Evolutionary conservation across 164 flowering plant species (phyloP), one percentile per base, ranked within the genome.

Genomic region (Chimonanthus praecox): DNA sequence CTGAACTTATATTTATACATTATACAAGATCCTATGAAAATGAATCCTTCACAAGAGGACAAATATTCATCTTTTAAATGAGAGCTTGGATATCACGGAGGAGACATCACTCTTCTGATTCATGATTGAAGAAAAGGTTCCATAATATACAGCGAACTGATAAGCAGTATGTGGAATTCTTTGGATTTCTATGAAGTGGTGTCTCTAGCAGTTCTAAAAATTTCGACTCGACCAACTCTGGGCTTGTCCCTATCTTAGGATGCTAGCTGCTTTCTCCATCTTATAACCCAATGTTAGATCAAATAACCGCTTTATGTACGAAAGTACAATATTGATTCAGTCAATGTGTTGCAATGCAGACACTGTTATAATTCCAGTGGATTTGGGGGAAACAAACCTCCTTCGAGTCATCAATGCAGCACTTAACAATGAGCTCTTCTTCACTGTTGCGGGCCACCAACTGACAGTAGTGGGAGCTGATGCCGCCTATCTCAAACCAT

Each of bases 391-490:
- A 75, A 92, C 92, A 15, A 83, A 84, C 77, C 89, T 90, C 49
- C 84, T 92, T 21, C 75, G 95, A 61, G 85, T 92, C 63, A 80
- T 90, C 72, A 92, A 92, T 68, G 72, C 97, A 0, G 97, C 85
- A 3, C 76, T 92, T 7, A 90, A 90, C 79, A 90, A 89, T 67
- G 81, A 83, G 58, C 88, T 92, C 3, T 92, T 89, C 85, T 87
- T 92, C 84, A 72, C 86, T 16, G 80, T 92, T 3, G 94, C 95
- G 58, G 87, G 88, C 81, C 97, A 92, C 84, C 73, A 75, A 66
- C 60, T 92, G 75, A 88, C 89, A 0, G 92, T 92, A 0, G 97
- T 92, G 0, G 88, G 81, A 4, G 88, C 91, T 11, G 97, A 92
- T 68, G 97, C 97, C 48, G 84, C 90, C 49, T 92, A 90, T 76